Conservation (phyloP, 257 asterid species). For the Solanum boliviense region DNA sequence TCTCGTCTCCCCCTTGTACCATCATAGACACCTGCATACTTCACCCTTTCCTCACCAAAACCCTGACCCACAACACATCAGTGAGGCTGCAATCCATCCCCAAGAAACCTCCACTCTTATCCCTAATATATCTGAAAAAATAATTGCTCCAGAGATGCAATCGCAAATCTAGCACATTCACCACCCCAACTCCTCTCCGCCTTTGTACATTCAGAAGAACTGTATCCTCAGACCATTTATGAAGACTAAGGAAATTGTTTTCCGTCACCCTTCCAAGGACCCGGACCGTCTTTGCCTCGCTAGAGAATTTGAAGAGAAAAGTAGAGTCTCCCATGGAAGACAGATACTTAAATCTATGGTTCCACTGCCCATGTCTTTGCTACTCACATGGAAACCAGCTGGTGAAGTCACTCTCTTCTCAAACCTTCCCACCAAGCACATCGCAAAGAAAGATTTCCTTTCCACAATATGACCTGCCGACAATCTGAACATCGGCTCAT, state of each 20-base stretch:
- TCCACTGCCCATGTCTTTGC: neutral
- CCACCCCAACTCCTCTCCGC: neutral
- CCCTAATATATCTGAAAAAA: neutral
- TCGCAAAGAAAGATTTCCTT: neutral
- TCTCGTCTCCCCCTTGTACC: neutral
- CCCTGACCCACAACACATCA: neutral
- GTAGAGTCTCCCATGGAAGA: neutral
- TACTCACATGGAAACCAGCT: neutral
- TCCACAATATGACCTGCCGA: neutral
- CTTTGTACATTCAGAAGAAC: neutral
- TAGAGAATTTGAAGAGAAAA: neutral
- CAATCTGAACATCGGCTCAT: neutral
- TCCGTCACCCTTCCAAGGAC: neutral
- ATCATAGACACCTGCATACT: neutral
- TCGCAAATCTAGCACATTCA: neutral
- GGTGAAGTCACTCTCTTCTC: neutral
- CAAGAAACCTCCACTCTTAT: neutral
- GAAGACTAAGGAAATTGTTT: neutral
- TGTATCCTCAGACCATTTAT: neutral
- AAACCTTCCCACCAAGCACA: neutral
- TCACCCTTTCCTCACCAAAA: neutral
- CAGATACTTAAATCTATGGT: neutral
- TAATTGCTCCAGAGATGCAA: neutral
- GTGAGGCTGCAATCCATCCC: neutral
- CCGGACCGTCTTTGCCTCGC: neutral